Evolutionary conservation across 192 early-diverging fungal genomes (phyloP).

Genomic region (Coemansia sp.): DNA sequence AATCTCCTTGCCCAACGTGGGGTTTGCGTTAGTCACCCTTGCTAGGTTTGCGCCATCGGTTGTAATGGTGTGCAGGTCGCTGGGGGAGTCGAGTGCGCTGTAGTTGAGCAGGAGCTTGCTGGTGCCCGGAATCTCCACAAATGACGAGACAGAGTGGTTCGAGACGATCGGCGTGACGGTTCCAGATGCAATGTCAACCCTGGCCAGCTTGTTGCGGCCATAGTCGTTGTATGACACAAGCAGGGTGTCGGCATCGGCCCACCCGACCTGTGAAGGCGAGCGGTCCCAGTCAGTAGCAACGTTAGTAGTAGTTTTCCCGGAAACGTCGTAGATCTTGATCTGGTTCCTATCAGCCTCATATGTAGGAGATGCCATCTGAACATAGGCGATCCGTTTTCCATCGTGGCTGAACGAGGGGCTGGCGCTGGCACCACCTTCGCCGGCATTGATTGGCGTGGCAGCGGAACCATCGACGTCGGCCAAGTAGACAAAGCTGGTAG

Average conservation of each 20-base stretch:
- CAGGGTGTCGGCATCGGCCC: slow-evolving; percentile 57
- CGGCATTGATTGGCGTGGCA: slow-evolving; percentile 48
- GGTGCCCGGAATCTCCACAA: slow-evolving; percentile 45
- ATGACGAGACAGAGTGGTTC: slow-evolving; percentile 51
- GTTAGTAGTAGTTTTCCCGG: slow-evolving; percentile 25
- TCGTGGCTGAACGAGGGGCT: slow-evolving; percentile 67
- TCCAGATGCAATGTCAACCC: slow-evolving; percentile 57
- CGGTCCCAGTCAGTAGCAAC: slow-evolving; percentile 63
- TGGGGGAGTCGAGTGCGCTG: slow-evolving; percentile 59
- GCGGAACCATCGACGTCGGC: slow-evolving; percentile 56
- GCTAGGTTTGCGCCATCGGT: slow-evolving; percentile 31
- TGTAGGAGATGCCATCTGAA: slow-evolving; percentile 70
- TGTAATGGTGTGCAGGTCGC: slow-evolving; percentile 52
- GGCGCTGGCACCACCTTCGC: slow-evolving; percentile 60
- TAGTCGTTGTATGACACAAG: slow-evolving; percentile 67
- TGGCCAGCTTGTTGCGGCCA: slow-evolving; percentile 66
- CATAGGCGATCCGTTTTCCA: slow-evolving; percentile 65
- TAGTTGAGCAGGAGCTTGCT: slow-evolving; percentile 54
- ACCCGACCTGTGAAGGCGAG: slow-evolving; percentile 58
- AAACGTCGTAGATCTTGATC: slow-evolving; percentile 60
- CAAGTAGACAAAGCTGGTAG: slow-evolving; percentile 70
- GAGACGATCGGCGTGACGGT: slow-evolving; percentile 50
- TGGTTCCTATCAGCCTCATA: slow-evolving; percentile 81
- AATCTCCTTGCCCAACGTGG: slow-evolving; percentile 32
- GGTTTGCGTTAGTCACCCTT: slow-evolving; percentile 52